A percentile compares a stretch with the other conserved stretches of the same genome.
Conservation (phyloP, 208 protist genomes). For the Leishmania amazonensis region DNA sequence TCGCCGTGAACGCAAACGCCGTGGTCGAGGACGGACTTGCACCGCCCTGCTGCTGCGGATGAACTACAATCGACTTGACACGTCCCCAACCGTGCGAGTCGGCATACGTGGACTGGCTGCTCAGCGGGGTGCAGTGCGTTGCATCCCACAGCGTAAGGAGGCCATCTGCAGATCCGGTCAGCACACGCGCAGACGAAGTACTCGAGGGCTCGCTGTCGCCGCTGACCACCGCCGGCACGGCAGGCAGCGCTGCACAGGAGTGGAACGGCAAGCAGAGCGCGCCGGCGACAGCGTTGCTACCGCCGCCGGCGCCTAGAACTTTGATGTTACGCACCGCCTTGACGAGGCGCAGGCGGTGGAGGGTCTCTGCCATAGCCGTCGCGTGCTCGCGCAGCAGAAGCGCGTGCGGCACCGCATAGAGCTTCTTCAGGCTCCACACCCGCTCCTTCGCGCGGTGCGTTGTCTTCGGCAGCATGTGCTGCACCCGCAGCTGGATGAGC, state of each 20-base stretch:
- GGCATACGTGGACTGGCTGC: conserved; percentile 48
- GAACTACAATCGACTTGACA: conserved; percentile 56
- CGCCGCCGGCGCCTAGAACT: conserved; percentile 25
- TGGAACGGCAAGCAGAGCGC: conserved; percentile 74
- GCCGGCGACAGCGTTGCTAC: conserved; percentile 29
- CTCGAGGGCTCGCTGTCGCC: background rate
- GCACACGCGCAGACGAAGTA: conserved; percentile 16
- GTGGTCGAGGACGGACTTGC: background rate
- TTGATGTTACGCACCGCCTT: conserved; percentile 86
- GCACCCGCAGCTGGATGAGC: conserved; percentile 46
- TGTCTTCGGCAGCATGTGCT: conserved; percentile 55
- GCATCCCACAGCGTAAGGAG: conserved; percentile 84
- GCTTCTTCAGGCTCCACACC: conserved; percentile 54
- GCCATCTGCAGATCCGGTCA: conserved; percentile 77
- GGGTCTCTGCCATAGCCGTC: conserved; percentile 24
- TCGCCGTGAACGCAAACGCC: conserved; percentile 63
- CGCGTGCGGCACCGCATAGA: conserved; percentile 43
- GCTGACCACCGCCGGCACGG: background rate
- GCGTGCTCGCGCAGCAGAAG: conserved; percentile 40
- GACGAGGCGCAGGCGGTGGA: conserved; percentile 54
- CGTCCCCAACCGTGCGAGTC: conserved; percentile 50
- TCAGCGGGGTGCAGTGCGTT: conserved; percentile 40
- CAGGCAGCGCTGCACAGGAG: conserved; percentile 50
- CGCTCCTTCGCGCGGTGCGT: conserved; percentile 50
- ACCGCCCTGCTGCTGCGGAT: conserved; percentile 27